Evolutionary conservation across 164 flowering plant genomes (phyloP).

Genomic region (Santalum album): DNA sequence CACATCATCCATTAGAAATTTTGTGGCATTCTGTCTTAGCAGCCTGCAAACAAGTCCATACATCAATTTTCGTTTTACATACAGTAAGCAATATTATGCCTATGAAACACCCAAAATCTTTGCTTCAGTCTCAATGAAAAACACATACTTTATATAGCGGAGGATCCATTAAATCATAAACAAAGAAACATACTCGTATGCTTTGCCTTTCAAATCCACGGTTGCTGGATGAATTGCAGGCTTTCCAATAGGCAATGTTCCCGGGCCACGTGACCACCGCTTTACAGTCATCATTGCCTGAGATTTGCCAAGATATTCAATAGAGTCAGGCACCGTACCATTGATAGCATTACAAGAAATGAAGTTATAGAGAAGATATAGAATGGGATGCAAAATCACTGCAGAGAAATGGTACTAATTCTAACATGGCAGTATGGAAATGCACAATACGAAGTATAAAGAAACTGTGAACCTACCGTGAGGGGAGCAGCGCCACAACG

Average conservation of each 20-base stretch:
- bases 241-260: conserved; percentile 52
- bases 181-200: conserved; percentile 64
- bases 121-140: too few species aligned
- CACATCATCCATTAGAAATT: conserved; percentile 74
- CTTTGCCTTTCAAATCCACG: conserved; percentile 89
- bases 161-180: too few species aligned
- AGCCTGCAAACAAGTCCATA: conserved; percentile 41
- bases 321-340: not conserved
- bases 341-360: too few species aligned
- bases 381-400: too few species aligned
- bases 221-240: conserved; percentile 89
- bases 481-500: conserved; percentile 96
- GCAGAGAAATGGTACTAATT: too few species aligned
- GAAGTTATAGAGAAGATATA: too few species aligned
- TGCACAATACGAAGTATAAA: too few species aligned
- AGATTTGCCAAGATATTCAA: not conserved
- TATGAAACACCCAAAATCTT: too few species aligned
- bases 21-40: conserved; percentile 70
- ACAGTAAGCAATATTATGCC: too few species aligned
- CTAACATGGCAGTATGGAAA: too few species aligned
- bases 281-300: conserved; percentile 97
- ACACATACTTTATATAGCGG: too few species aligned
- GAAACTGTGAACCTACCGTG: conserved; percentile 52
- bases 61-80: too few species aligned
- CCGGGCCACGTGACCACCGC: conserved; percentile 68